A percentile compares a stretch with the other conserved stretches of the same genome.
Conservation (phyloP, 768 basidiomycete genomes). For the Suillus subluteus region DNA sequence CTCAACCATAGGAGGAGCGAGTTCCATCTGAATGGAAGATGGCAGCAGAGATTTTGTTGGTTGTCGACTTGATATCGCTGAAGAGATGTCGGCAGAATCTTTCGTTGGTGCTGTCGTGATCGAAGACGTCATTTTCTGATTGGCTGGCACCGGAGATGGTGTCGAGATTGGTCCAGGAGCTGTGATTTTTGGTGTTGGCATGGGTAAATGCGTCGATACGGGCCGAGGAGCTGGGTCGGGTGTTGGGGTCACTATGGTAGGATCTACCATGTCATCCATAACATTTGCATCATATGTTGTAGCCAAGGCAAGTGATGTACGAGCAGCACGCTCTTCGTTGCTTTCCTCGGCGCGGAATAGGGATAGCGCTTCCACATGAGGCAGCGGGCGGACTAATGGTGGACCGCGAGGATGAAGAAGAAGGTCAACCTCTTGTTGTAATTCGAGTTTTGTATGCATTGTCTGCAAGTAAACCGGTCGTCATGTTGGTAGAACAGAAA, state of each 20-base stretch:
- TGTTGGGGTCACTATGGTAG: background rate
- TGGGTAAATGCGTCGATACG: constrained; percentile 5
- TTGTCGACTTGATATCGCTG: background rate
- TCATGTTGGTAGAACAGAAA: background rate
- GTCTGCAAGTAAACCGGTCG: constrained; percentile 19
- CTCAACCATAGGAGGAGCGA: constrained; percentile 3
- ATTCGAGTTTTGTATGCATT: constrained; percentile 17
- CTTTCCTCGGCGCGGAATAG: constrained; percentile 67
- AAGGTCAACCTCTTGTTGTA: constrained; percentile 53
- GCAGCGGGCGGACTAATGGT: constrained; percentile 69
- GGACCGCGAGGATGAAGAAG: constrained; percentile 82
- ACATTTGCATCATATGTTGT: constrained; percentile 15
- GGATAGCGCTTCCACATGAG: constrained; percentile 61
- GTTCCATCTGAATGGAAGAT: constrained; percentile 3
- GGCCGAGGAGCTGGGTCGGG: constrained; percentile 12
- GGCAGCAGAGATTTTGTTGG: constrained; percentile 1
- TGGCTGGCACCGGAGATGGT: too few relatives aligned
- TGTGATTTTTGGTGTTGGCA: constrained; percentile 7
- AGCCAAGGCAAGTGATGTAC: constrained; percentile 44
- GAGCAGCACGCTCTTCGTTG: constrained; percentile 58
- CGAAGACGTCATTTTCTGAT: background rate
- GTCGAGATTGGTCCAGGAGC: background rate
- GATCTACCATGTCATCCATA: constrained; percentile 1
- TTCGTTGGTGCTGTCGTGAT: constrained; percentile 11
- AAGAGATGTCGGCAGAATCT: background rate